A percentile compares a stretch with the other conserved stretches of the same genome.
These are phyloP conservation scores for Thamnidium elegans DNA, from an alignment of 192 early-diverging fungal species.

Conservation along the genomic window DNA sequence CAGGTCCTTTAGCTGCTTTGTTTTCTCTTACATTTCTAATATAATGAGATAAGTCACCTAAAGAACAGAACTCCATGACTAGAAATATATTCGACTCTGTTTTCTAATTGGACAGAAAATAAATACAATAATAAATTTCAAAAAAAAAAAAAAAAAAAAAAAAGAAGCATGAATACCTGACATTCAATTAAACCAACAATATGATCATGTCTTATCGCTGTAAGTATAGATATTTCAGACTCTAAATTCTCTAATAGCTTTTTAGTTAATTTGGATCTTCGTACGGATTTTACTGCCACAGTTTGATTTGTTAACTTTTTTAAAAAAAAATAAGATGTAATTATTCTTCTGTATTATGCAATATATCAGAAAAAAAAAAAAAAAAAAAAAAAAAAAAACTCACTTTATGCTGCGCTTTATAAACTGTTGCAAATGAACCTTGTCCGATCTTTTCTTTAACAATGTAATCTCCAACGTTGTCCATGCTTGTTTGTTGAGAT, in stretches of 20 bases:
- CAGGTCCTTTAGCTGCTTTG: constrained; percentile 49
- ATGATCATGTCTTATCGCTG: constrained; percentile 76
- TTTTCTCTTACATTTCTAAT: constrained; percentile 67
- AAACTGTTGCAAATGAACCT: constrained; percentile 96
- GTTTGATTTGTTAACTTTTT: constrained; percentile 4
- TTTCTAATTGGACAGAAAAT: constrained; percentile 54
- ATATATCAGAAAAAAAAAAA: constrained; percentile 14
- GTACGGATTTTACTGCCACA: constrained; percentile 93
- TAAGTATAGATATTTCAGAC: constrained; percentile 93
- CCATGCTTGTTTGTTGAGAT: not conserved
- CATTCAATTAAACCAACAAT: constrained; percentile 90
- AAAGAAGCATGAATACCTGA: constrained; percentile 51
- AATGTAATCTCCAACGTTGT: constrained; percentile 24
- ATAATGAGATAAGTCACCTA: constrained; percentile 90
- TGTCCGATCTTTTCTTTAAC: constrained; percentile 84
- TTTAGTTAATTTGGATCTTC: constrained; percentile 82
- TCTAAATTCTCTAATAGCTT: constrained; percentile 92
- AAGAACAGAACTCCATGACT: constrained; percentile 96
- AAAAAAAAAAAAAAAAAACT: constrained; percentile 6
- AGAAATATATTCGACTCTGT: constrained; percentile 92
- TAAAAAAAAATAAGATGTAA: not conserved
- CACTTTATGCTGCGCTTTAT: constrained; percentile 68
- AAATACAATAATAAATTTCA: too few relatives aligned
- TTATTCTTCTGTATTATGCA: too few relatives aligned
- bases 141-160: not conserved